These are phyloP conservation scores for Nidularia pulvinata DNA, from an alignment of 768 basidiomycete genomes.

Conservation along the genomic window DNA sequence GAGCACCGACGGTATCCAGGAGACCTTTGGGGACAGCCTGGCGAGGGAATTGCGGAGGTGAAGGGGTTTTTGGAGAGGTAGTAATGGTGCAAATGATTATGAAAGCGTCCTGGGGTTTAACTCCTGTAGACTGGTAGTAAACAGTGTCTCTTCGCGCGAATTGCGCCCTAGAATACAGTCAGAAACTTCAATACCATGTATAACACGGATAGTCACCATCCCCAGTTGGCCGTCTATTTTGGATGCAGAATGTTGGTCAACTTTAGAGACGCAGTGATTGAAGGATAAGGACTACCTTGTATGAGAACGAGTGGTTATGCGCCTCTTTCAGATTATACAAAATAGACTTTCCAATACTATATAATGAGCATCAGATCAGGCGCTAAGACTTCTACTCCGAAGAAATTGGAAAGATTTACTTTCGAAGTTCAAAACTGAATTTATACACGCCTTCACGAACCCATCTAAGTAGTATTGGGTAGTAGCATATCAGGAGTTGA, in stretches of 20 bases:
- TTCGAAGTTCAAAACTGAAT: slow-evolving; percentile 82
- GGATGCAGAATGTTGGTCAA: neutral
- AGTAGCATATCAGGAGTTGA: neutral
- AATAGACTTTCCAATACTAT: slow-evolving; percentile 40
- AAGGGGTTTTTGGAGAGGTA: slow-evolving; percentile 51
- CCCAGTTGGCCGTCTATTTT: slow-evolving; percentile 80
- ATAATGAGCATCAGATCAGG: neutral
- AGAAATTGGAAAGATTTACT: slow-evolving; percentile 30
- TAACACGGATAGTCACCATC: slow-evolving; percentile 52
- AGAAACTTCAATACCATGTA: neutral
- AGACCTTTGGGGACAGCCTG: slow-evolving; percentile 66
- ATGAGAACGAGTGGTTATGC: slow-evolving; percentile 79
- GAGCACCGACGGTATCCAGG: slow-evolving; percentile 67
- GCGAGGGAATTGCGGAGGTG: slow-evolving; percentile 42
- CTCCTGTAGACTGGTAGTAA: slow-evolving; percentile 53
- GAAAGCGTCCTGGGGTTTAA: slow-evolving; percentile 65
- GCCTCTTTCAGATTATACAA: slow-evolving; percentile 75
- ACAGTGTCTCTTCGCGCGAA: slow-evolving; percentile 76
- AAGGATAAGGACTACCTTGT: slow-evolving; percentile 33
- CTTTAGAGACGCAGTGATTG: neutral
- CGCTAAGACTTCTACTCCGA: neutral
- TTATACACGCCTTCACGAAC: slow-evolving; percentile 83
- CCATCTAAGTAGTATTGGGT: slow-evolving; percentile 51
- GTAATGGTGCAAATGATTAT: slow-evolving; percentile 79
- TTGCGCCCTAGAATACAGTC: slow-evolving; percentile 53